Conservation (phyloP, 768 basidiomycete genomes). For the Paxillus ammoniavirescens region DNA sequence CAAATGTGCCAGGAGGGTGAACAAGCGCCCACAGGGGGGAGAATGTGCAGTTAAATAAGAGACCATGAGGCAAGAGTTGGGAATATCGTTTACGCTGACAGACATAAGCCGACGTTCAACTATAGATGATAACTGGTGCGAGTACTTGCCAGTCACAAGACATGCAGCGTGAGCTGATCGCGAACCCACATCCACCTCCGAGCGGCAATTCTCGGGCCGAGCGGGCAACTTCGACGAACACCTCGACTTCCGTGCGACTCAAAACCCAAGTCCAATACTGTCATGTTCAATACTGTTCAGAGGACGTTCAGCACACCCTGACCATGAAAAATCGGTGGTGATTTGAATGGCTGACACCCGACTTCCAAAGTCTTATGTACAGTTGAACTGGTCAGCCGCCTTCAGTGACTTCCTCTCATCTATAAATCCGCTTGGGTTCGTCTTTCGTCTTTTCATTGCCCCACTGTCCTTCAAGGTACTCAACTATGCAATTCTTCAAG, state of each 20-base stretch:
- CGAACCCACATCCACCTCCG: no score
- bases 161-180: no score
- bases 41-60: background rate
- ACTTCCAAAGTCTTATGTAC: background rate
- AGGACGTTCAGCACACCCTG: background rate
- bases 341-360: background rate
- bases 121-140: background rate
- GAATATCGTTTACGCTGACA: conserved; percentile 1
- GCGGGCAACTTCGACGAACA: no score
- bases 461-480: background rate
- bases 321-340: no score
- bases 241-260: no score
- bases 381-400: background rate
- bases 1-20: background rate
- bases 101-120: background rate
- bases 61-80: background rate
- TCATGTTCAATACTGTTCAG: background rate
- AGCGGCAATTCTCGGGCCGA: no score
- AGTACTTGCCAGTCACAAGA: no score
- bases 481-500: conserved; percentile 46
- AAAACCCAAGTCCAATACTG: no score
- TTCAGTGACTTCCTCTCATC: background rate
- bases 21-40: background rate
- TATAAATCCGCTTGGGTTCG: background rate
- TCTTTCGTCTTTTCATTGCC: background rate